Percentiles rank a stretch among this genome's conserved stretches.
Conservation (phyloP, 2,329 filamentous ascomycete genomes). For the Claviceps sp. region DNA sequence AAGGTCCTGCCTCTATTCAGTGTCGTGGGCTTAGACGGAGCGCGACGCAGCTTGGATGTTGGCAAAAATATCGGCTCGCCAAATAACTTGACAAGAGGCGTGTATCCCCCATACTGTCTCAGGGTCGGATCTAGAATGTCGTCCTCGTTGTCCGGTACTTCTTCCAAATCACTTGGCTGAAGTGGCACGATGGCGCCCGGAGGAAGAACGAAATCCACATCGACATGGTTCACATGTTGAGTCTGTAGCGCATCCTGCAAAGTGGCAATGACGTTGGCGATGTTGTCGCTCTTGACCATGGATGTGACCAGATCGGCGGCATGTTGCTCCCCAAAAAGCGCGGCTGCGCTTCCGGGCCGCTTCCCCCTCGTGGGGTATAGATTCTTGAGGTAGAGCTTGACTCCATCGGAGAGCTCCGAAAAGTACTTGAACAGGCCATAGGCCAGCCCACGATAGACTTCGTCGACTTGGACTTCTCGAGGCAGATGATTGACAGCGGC, state of each 20-base stretch:
- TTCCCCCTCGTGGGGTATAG: slow-evolving; percentile 41
- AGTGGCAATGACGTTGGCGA: slow-evolving; percentile 56
- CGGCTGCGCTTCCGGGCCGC: slow-evolving; percentile 49
- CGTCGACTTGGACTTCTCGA: slow-evolving; percentile 89
- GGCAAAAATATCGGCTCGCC: slow-evolving; percentile 79
- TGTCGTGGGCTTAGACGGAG: slow-evolving; percentile 74
- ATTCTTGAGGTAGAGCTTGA: slow-evolving; percentile 57
- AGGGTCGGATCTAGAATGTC: slow-evolving; percentile 51
- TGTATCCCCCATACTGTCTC: slow-evolving; percentile 65
- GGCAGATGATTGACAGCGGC: slow-evolving; percentile 80
- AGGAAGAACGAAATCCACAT: slow-evolving; percentile 77
- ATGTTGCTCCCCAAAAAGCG: slow-evolving; percentile 81
- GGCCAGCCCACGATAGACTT: slow-evolving; percentile 78
- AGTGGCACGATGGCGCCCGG: slow-evolving; percentile 59
- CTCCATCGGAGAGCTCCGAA: slow-evolving; percentile 63
- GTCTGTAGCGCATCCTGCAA: slow-evolving; percentile 66
- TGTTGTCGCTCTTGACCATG: slow-evolving; percentile 72
- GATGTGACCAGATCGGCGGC: slow-evolving; percentile 78
- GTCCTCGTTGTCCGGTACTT: slow-evolving; percentile 48
- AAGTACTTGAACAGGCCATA: slow-evolving; percentile 95
- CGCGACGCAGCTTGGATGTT: slow-evolving; percentile 69
- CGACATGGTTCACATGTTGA: slow-evolving; percentile 71
- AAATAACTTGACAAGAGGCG: slow-evolving; percentile 61
- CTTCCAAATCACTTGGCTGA: slow-evolving; percentile 44
- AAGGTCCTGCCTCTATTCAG: slow-evolving; percentile 69